Conservation (phyloP, 371 early-diverging fungal genomes). For the Smittium culicis region DNA sequence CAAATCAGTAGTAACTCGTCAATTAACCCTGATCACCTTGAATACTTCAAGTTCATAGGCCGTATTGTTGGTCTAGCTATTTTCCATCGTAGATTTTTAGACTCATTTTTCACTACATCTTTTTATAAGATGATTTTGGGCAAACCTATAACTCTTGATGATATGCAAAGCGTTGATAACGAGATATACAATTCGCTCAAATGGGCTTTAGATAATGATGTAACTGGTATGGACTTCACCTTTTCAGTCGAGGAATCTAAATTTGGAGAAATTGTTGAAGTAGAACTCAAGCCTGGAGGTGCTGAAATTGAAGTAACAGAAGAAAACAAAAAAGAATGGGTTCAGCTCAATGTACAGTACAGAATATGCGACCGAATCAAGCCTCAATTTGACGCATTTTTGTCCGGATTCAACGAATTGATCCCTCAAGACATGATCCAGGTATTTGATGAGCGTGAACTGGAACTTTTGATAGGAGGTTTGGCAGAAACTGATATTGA, state of each 20-base stretch:
- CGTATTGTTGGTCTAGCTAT: slow-evolving; percentile 92
- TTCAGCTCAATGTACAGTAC: slow-evolving; percentile 48
- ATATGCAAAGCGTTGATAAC: slow-evolving; percentile 93
- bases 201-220: slow-evolving; percentile 91
- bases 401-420: slow-evolving; percentile 89
- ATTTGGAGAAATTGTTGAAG: slow-evolving; percentile 81
- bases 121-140: slow-evolving; percentile 93
- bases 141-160: slow-evolving; percentile 69
- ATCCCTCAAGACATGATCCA: slow-evolving; percentile 83
- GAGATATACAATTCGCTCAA: slow-evolving; percentile 79
- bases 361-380: slow-evolving; percentile 68
- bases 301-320: slow-evolving; percentile 87
- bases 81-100: slow-evolving; percentile 91
- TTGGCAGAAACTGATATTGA: slow-evolving; percentile 96
- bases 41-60: slow-evolving; percentile 97
- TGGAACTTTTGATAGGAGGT: slow-evolving; percentile 97
- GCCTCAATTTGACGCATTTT: slow-evolving; percentile 88
- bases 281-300: slow-evolving; percentile 84
- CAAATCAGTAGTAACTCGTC: slow-evolving; percentile 92
- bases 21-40: slow-evolving; percentile 95
- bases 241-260: slow-evolving; percentile 84
- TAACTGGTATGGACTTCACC: slow-evolving; percentile 76
- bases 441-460: slow-evolving; percentile 95
- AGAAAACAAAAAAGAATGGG: slow-evolving; percentile 93
- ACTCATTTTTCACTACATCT: slow-evolving; percentile 88